These are phyloP conservation scores for Gryganskiella cystojenkinii DNA, from an alignment of 192 early-diverging fungal genomes.

Conservation along the genomic window DNA sequence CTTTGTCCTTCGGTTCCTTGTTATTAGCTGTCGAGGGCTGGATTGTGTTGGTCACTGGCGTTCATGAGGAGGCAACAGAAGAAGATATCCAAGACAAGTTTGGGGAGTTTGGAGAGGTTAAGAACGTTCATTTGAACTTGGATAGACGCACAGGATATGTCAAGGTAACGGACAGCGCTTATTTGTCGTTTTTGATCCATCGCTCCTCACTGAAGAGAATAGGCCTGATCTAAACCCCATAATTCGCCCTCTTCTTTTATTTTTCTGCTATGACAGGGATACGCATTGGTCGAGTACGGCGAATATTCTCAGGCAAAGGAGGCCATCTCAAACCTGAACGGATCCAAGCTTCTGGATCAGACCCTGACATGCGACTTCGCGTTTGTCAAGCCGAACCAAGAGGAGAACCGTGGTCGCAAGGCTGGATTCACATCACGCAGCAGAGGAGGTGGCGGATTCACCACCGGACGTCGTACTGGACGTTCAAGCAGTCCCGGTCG, in stretches of 20 bases:
- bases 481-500: conserved; percentile 46
- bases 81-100: conserved; percentile 91
- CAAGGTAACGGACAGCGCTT: conserved; percentile 71
- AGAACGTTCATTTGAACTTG: conserved; percentile 91
- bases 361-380: conserved; percentile 87
- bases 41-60: conserved; percentile 92
- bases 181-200: background rate
- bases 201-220: background rate
- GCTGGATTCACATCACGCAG: conserved; percentile 33
- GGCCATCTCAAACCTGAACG: conserved; percentile 81
- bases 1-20: background rate
- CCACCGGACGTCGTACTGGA: conserved; percentile 35
- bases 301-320: conserved; percentile 80
- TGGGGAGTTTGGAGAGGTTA: conserved; percentile 90
- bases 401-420: conserved; percentile 33
- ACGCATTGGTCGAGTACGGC: conserved; percentile 91
- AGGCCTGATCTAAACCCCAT: background rate
- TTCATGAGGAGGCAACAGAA: conserved; percentile 96
- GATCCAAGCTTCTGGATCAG: conserved; percentile 78
- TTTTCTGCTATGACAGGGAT: conserved; percentile 78
- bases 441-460: conserved; percentile 35
- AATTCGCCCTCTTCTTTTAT: background rate
- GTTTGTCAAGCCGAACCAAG: conserved; percentile 76
- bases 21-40: conserved; percentile 89
- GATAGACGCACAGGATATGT: conserved; percentile 96